Base-by-base conservation (phyloP, 2,329 filamentous ascomycete genomes). In the Trichoderma sp. region DNA sequence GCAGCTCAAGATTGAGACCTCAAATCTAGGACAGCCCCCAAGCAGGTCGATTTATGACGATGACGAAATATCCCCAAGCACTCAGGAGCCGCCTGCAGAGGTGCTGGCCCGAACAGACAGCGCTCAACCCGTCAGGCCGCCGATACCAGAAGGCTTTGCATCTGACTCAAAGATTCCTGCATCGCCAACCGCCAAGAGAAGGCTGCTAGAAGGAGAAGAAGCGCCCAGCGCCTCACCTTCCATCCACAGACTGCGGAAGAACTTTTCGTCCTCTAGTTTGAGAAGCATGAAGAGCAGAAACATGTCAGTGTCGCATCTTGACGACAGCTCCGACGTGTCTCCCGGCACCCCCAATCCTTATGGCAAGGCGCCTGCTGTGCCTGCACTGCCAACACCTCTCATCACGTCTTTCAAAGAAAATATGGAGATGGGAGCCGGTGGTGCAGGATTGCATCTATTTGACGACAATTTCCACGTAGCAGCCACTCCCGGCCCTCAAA, bases 1-100 rank as follows among this genome's bases (percentile, higher is more conserved):
- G 82, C 93, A 95, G 80, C 87, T 98, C 68, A 97, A 95, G 85
- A 98, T 98, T 74, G 94, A 98, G 83, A 98, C 95, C 0, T 78
- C 80, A 1, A 83, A 82, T 29, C 79, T 83, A 7, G 78, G 75
- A n/a, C 77, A 79, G 21, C 78, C 79, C 29, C 59, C 80, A 6
- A 62, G 45, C 45, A 24, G 33, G 3, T 72, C 80, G 8, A 35
- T 76, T 8, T 29, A 75, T n/a, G 62, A 72, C 21, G 69, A 71
- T 38, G 68, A 72, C n/a, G 69, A 72, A 38, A 53, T 72, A 53
- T 72, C 69, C 59, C 69, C 69, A 53, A 68, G 71, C 56, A 56
- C 74, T 59, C 68, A 67, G 59, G 72, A 31, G 63, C 76, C 60
- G 65, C 69, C 35, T 38, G 31, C 63, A 45, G 60, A 75, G 24